These are phyloP conservation scores for Calonectria pseudoturangicola DNA, from an alignment of 2,329 filamentous ascomycete genomes.

Conservation along the genomic window DNA sequence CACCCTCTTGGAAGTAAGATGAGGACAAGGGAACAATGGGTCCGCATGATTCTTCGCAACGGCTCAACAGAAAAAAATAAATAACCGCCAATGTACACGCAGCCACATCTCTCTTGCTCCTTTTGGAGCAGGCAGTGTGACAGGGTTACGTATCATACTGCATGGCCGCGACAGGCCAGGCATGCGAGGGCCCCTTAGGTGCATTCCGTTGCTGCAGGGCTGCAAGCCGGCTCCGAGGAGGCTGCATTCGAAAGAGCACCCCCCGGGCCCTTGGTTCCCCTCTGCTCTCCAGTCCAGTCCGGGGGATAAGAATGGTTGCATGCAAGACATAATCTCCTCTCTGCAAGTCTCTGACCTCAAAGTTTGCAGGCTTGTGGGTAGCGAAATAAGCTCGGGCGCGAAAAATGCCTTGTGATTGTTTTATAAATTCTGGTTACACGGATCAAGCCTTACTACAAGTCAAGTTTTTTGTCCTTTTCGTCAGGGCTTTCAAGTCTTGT, in stretches of 20 bases:
- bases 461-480: background rate
- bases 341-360: constrained; percentile 8
- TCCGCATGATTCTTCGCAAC: constrained; percentile 15
- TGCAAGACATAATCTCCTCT: constrained; percentile 20
- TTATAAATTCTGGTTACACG: background rate
- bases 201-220: constrained; percentile 35
- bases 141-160: constrained; percentile 31
- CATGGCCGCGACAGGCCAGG: constrained; percentile 28
- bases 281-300: constrained; percentile 23
- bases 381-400: background rate
- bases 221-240: constrained; percentile 22
- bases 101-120: constrained; percentile 10
- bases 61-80: constrained; percentile 19
- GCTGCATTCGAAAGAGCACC: constrained; percentile 24
- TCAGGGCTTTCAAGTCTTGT: constrained; percentile 19
- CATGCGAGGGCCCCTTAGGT: constrained; percentile 27
- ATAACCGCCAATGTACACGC: constrained; percentile 20
- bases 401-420: background rate
- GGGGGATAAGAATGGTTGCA: constrained; percentile 12
- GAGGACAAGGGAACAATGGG: constrained; percentile 18
- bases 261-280: constrained; percentile 4
- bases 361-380: background rate
- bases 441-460: background rate
- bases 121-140: constrained; percentile 5
- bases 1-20: background rate